phyloP scores from a whole-genome alignment of 2,329 filamentous ascomycete species.

The Cladobotryum mycophilum region DNA sequence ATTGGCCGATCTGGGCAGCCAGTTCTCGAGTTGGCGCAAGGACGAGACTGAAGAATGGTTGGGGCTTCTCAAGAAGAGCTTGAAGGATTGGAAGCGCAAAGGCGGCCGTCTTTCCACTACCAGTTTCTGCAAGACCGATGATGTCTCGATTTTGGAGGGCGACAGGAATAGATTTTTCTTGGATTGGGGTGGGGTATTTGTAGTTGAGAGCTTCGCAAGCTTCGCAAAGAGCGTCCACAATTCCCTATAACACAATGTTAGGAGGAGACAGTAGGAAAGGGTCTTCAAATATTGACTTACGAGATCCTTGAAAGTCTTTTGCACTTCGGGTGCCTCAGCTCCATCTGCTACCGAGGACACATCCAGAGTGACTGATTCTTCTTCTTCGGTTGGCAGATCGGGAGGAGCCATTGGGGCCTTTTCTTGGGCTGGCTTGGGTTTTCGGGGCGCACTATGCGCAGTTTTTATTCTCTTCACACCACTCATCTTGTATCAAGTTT shows the following conservation, averaged over 20 bases:
- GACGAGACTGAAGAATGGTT: conserved; percentile 79
- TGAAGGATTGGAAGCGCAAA: conserved; percentile 93
- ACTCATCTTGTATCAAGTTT: conserved; percentile 25
- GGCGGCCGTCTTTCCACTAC: conserved; percentile 90
- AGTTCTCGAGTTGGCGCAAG: conserved; percentile 90
- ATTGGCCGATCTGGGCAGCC: conserved; percentile 82
- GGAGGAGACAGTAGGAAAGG: not conserved
- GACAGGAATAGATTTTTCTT: conserved; percentile 73
- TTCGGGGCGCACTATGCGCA: conserved; percentile 23
- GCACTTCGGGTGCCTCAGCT: conserved; percentile 23
- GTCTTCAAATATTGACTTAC: conserved; percentile 27
- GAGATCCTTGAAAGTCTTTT: conserved; percentile 62
- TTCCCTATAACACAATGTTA: conserved; percentile 46
- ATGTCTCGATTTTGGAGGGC: conserved; percentile 78
- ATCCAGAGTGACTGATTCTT: conserved; percentile 31
- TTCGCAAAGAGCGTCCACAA: conserved; percentile 83
- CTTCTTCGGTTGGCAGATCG: conserved; percentile 24
- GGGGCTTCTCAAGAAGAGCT: conserved; percentile 79
- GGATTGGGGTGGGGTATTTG: conserved; percentile 83
- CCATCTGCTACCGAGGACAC: conserved; percentile 26
- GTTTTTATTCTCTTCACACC: conserved; percentile 37
- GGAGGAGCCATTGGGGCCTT: conserved; percentile 12
- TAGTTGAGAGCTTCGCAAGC: conserved; percentile 78
- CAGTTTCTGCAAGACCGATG: conserved; percentile 91
- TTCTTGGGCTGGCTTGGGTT: conserved; percentile 2